Conservation (phyloP, 2,329 filamentous ascomycete species). For the Lecanicillium sp. region DNA sequence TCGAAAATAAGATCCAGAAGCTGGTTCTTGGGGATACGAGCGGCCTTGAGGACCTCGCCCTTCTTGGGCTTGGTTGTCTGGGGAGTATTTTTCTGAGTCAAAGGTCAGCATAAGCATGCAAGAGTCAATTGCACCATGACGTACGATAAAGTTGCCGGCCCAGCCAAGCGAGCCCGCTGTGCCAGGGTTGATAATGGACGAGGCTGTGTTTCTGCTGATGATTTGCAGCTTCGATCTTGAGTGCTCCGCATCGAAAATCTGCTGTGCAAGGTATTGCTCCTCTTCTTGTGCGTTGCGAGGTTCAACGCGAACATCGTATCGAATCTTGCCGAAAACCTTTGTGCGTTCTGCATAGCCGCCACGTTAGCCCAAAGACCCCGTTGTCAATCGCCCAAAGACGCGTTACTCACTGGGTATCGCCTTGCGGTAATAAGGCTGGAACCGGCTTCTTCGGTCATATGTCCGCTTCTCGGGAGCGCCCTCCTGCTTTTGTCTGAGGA, state of each 20-base stretch:
- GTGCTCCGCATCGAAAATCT: constrained; percentile 41
- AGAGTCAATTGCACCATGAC: constrained; percentile 18
- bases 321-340: constrained; percentile 62
- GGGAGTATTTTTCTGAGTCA: constrained; percentile 42
- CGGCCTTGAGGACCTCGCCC: constrained; percentile 69
- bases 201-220: constrained; percentile 41
- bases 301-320: constrained; percentile 68
- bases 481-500: constrained; percentile 35
- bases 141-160: constrained; percentile 48
- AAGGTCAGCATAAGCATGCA: constrained; percentile 4
- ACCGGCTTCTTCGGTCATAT: constrained; percentile 35
- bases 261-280: constrained; percentile 53
- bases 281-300: constrained; percentile 67
- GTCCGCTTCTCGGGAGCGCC: constrained; percentile 35
- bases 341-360: constrained; percentile 60
- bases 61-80: constrained; percentile 49
- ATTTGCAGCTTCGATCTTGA: constrained; percentile 43
- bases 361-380: constrained; percentile 14
- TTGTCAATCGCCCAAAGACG: neutral
- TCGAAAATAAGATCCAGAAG: constrained; percentile 78
- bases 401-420: constrained; percentile 63
- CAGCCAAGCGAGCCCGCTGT: constrained; percentile 27
- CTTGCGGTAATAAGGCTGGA: constrained; percentile 57
- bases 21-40: constrained; percentile 82
- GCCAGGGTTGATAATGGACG: constrained; percentile 50